Percentiles rank a stretch among this genome's conserved stretches.
These are phyloP conservation scores for Hypoxylon sp. DNA, from an alignment of 2,329 filamentous ascomycete genomes.

Conservation along the genomic window DNA sequence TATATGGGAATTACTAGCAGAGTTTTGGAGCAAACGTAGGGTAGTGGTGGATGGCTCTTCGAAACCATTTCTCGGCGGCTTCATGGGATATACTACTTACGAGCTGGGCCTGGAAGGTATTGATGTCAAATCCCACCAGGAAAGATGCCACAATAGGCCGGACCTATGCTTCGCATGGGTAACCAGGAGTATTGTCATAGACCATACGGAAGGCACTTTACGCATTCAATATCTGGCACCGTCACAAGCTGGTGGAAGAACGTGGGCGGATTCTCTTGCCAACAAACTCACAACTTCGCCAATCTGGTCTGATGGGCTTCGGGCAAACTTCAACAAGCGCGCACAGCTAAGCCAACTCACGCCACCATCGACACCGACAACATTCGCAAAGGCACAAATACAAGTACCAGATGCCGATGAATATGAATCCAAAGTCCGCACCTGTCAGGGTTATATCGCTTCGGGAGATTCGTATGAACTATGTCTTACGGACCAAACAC, in stretches of 20 bases:
- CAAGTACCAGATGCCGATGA: slow-evolving; percentile 58
- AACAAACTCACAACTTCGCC: slow-evolving; percentile 52
- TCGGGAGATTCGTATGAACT: slow-evolving; percentile 88
- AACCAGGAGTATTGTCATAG: slow-evolving; percentile 81
- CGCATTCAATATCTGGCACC: slow-evolving; percentile 76
- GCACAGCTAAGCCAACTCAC: slow-evolving; percentile 45
- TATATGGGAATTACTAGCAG: slow-evolving; percentile 66
- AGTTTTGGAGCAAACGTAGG: slow-evolving; percentile 57
- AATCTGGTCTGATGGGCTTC: slow-evolving; percentile 52
- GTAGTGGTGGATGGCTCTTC: slow-evolving; percentile 43
- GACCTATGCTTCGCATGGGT: slow-evolving; percentile 84
- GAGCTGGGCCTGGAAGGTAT: slow-evolving; percentile 80
- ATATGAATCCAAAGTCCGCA: slow-evolving; percentile 76
- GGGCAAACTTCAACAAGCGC: slow-evolving; percentile 40
- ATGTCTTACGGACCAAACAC: slow-evolving; percentile 82
- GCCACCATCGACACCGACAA: slow-evolving; percentile 49
- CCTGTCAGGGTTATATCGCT: slow-evolving; percentile 78
- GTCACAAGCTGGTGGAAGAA: slow-evolving; percentile 53
- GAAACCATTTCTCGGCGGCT: slow-evolving; percentile 81
- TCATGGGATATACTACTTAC: slow-evolving; percentile 88
- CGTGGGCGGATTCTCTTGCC: slow-evolving; percentile 61
- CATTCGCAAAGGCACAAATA: slow-evolving; percentile 49
- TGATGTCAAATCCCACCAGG: slow-evolving; percentile 57
- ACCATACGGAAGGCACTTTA: slow-evolving; percentile 72
- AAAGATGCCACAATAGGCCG: slow-evolving; percentile 62